These are phyloP conservation scores for Aspergillus puulaauensis DNA, from an alignment of 2,329 filamentous ascomycete genomes.

Conservation along the genomic window DNA sequence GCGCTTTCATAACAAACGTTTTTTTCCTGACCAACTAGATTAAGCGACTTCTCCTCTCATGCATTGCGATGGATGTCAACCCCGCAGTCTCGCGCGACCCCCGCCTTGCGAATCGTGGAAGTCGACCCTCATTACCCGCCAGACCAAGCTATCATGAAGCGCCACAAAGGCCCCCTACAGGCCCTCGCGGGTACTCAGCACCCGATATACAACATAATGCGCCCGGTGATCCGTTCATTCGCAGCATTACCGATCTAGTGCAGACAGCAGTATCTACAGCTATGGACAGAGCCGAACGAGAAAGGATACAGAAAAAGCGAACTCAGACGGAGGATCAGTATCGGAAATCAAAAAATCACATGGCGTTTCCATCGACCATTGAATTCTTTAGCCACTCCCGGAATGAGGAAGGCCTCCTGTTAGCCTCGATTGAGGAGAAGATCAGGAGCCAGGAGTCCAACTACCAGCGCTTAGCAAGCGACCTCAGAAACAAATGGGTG, in stretches of 20 bases:
- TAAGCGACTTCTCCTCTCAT: not conserved
- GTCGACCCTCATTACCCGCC: not conserved
- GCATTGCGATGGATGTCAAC: slow-evolving; percentile 17
- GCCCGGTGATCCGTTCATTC: slow-evolving; percentile 43
- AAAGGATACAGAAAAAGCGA: slow-evolving; percentile 28
- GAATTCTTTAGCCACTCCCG: slow-evolving; percentile 20
- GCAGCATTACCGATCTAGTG: slow-evolving; percentile 21
- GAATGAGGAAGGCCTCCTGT: slow-evolving; percentile 19
- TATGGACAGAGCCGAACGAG: slow-evolving; percentile 26
- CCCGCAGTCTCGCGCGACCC: slow-evolving; percentile 20
- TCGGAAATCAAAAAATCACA: slow-evolving; percentile 20
- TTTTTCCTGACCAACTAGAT: not conserved
- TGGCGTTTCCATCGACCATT: slow-evolving; percentile 25
- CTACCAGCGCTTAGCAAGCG: slow-evolving; percentile 16
- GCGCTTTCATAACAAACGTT: not conserved
- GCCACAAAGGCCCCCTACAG: not conserved
- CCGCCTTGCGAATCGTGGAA: slow-evolving; percentile 16
- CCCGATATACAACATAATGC: not conserved
- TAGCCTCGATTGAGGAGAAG: slow-evolving; percentile 21
- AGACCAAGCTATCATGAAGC: not conserved
- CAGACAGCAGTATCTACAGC: slow-evolving; percentile 23
- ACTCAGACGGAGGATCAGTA: slow-evolving; percentile 40
- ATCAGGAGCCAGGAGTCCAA: slow-evolving; percentile 17
- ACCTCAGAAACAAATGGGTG: slow-evolving; percentile 13
- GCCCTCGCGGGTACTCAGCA: not conserved